Percentiles rank a stretch among this genome's conserved stretches.
Conservation (phyloP, 139 green algal species). For the Parachlorella kessleri region DNA sequence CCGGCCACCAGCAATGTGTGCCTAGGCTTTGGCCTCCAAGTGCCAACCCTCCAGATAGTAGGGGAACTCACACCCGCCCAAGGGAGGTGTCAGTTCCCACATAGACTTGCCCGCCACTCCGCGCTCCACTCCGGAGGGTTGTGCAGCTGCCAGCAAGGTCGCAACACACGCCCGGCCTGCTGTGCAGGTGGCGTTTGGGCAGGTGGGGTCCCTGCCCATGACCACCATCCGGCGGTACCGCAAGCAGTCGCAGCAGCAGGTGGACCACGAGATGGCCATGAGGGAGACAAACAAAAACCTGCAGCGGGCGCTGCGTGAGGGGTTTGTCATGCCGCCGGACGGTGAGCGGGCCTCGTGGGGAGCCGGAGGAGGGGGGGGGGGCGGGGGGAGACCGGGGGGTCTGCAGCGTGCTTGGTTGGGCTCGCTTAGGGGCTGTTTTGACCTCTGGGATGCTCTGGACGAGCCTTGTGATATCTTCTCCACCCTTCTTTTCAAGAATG, state of each 20-base stretch:
- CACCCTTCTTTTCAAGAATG: no score
- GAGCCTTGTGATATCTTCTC: no score
- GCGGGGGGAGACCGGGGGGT: no score
- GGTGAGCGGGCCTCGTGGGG: no score
- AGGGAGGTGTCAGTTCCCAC: background rate
- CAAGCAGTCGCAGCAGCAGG: slow-evolving; percentile 42
- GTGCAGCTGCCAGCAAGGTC: background rate
- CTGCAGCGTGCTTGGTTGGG: no score
- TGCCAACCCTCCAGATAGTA: background rate
- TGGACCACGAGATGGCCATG: slow-evolving; percentile 50
- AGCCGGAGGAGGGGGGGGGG: no score
- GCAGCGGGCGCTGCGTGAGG: slow-evolving; percentile 21
- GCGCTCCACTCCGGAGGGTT: background rate
- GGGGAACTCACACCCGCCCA: background rate
- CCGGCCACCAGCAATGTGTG: no score
- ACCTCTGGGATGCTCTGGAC: no score
- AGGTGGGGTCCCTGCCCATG: slow-evolving; percentile 76
- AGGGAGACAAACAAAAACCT: slow-evolving; percentile 36
- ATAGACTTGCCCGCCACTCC: background rate
- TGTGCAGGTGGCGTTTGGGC: slow-evolving; percentile 64
- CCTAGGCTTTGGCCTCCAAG: background rate
- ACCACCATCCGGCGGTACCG: slow-evolving; percentile 65
- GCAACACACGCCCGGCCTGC: background rate
- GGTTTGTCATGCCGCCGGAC: slow-evolving; percentile 22
- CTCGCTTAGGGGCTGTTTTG: no score